Base-by-base conservation (phyloP, 148 eudicot species). In the Cornus suecica region DNA sequence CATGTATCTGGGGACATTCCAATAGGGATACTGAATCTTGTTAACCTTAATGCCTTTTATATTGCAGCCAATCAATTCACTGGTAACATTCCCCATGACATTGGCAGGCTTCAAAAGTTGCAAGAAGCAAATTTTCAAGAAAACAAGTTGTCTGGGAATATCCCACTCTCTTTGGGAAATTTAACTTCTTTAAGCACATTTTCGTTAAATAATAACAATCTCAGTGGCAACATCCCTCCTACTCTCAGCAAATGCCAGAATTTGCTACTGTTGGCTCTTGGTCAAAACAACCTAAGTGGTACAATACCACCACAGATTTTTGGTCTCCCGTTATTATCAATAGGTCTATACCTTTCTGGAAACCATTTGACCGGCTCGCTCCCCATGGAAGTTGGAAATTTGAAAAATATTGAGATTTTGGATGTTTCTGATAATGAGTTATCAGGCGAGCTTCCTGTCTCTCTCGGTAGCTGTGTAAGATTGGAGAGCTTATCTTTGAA, bases 141-240 rank as follows among this genome's bases (percentile, higher is more conserved):
- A 0, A 87, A 83, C 63, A 52, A 71, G 1, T 74, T 87, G 23
- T 66, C 76, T 2, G 86, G 88, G 4, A 8, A 18, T n/a, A 65
- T 84, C 11, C 88, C 88, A 0, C 13, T 62, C 10, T 76, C 84
- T 8, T 26, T 83, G 0, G 88, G 88, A 75, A 83, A 85, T 70
- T 34, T 87, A 27, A 69, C 86, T 22, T 30, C 42, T 23, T 16
- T 85, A 14, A 74, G 18, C 54, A 0, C 8, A 22, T 64, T 81
- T 18, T 1, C 3, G 2, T 25, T 85, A 24, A 22, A 23, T 2
- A 7, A 11, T 25, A 83, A 85, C 66, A 67, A 31, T 27, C 70
- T 85, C 2, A 42, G 28, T 24, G 86, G 90, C 2, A 16, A 10
- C n/a, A 87, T 87, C 56, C 90, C 90, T 25, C n/a, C 76, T 9